Percentiles rank a stretch among this genome's conserved stretches.
Conservation (phyloP, 2,329 filamentous ascomycete species). For the Colletotrichum chlorophyti region DNA sequence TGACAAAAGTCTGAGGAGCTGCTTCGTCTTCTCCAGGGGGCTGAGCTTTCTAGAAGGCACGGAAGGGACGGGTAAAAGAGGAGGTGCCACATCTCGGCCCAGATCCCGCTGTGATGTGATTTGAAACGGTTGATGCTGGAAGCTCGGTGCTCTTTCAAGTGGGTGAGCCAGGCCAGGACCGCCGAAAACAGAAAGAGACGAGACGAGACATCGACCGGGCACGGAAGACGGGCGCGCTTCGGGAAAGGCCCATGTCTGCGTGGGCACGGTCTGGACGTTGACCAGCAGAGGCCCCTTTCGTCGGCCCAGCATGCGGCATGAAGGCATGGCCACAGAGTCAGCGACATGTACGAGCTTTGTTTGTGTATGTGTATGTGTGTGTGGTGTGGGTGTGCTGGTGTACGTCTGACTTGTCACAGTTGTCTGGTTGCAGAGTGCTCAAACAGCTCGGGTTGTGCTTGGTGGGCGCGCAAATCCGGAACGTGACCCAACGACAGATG, state of each 20-base stretch:
- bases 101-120: slow-evolving; percentile 28
- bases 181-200: slow-evolving; percentile 1
- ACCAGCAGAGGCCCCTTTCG: slow-evolving; percentile 17
- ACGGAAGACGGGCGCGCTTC: slow-evolving; percentile 24
- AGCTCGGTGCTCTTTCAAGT: slow-evolving; percentile 14
- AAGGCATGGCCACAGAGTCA: slow-evolving; percentile 23
- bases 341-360: slow-evolving; percentile 22
- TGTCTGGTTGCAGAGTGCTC: slow-evolving; percentile 15
- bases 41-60: slow-evolving; percentile 26
- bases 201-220: slow-evolving; percentile 25
- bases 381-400: slow-evolving; percentile 26
- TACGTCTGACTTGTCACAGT: slow-evolving; percentile 27
- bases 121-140: slow-evolving; percentile 29
- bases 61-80: slow-evolving; percentile 26
- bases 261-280: slow-evolving; percentile 21
- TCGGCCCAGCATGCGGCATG: slow-evolving; percentile 22
- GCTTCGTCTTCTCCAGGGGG: slow-evolving; percentile 12
- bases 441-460: slow-evolving; percentile 15
- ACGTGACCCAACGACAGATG: slow-evolving; percentile 23
- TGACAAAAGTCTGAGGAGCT: slow-evolving; percentile 11
- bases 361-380: too few relatives aligned
- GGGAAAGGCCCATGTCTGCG: slow-evolving; percentile 17
- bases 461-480: slow-evolving; percentile 12
- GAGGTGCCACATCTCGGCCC: slow-evolving; percentile 25
- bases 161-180: slow-evolving; percentile 10